Percentiles rank a stretch among this genome's conserved stretches.
These are phyloP conservation scores for Linnemannia zychae DNA, from an alignment of 192 early-diverging fungal genomes.

Conservation along the genomic window DNA sequence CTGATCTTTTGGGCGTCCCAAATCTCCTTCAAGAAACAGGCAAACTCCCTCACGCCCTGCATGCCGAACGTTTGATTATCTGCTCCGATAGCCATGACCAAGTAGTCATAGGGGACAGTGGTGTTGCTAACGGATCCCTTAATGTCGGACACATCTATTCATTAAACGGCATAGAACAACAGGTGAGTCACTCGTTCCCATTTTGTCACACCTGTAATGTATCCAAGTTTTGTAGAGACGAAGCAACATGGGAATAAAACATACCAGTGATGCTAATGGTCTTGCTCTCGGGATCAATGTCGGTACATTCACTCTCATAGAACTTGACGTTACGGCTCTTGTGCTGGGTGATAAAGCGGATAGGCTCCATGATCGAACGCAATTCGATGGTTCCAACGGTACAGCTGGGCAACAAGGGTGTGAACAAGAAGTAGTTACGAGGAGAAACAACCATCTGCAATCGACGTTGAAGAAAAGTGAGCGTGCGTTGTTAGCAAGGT, in stretches of 20 bases:
- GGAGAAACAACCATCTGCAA: conserved; percentile 76
- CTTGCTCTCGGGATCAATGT: conserved; percentile 88
- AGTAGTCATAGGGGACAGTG: conserved; percentile 79
- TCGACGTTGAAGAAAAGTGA: neutral
- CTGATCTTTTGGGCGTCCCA: conserved; percentile 88
- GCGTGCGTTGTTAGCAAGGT: neutral
- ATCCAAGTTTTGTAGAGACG: neutral
- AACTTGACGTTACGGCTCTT: conserved; percentile 89
- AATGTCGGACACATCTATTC: conserved; percentile 77
- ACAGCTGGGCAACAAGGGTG: conserved; percentile 77
- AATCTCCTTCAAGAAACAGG: conserved; percentile 82
- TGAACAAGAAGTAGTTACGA: conserved; percentile 91
- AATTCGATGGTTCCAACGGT: conserved; percentile 93
- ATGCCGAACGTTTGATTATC: conserved; percentile 88
- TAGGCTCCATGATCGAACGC: conserved; percentile 88
- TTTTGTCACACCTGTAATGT: neutral
- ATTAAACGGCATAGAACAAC: conserved; percentile 3
- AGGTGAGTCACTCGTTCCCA: neutral
- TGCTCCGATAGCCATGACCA: conserved; percentile 84
- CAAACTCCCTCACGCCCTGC: conserved; percentile 78
- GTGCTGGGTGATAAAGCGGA: conserved; percentile 89
- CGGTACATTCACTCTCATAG: conserved; percentile 90
- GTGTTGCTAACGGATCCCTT: conserved; percentile 68
- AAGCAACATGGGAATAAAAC: neutral
- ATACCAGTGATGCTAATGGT: conserved; percentile 82